Evolutionary conservation across 2,329 filamentous ascomycete species (phyloP), one percentile per base, ranked within the genome.

Genomic region (Grosmannia clavigera): DNA sequence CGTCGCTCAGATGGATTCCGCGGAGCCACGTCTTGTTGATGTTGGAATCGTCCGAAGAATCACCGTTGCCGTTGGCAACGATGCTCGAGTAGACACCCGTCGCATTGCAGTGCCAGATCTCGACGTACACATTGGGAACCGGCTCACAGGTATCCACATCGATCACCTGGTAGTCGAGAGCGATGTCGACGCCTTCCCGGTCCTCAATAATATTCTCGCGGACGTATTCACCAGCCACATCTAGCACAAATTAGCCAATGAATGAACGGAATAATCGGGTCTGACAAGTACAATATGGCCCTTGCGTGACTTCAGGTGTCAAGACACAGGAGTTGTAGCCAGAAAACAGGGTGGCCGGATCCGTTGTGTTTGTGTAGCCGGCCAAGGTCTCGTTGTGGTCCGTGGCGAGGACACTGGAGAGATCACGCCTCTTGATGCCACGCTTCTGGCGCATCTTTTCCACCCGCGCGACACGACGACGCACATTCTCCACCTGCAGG

Each of bases 71-170:
- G 11, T 57, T 62, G 22, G 63, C 65, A 14, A 62, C 64, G 9
- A 74, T 66, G 55, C 74, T 73, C 3, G 68, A 72, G 66, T 77
- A 76, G 29, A 72, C 68, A 27, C 74, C 73, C 5, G 74, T 74
- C 22, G 74, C 65, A 62, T 76, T 76, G 63, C 69, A 69, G 54
- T 72, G 6, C 80, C 80, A 83, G 64, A 81, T 75, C 65, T 82
- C 79, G n/a, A 81, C 66, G 61, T 73, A 78, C 12, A 74, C 72
- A 57, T 76, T 68, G 1, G 75, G 71, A 1, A 81, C 73, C 9
- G 76, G 75, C 65, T 80, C 70, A 69, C 80, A 83, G 3, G 79
- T 81, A 53, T 75, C 71, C 43, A 79, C 73, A 62, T 83, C 79
- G 58, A 82, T 73, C 59, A 82, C 71, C 67, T 82, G 79, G 62